Evolutionary conservation across 257 asterid species (phyloP), one percentile per base, ranked within the genome.

Genomic region (Solanum arcanum): DNA sequence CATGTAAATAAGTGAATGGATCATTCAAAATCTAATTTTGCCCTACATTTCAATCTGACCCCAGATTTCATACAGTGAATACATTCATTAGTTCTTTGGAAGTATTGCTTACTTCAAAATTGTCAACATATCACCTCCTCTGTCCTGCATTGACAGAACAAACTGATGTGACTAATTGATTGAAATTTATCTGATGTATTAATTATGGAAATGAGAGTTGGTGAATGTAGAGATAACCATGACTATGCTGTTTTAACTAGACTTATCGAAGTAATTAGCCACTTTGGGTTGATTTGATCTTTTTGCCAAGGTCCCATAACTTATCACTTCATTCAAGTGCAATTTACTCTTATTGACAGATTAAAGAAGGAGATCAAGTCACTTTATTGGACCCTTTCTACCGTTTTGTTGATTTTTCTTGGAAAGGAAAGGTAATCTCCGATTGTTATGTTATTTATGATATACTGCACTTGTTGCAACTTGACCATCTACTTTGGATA

Each of bases 301-400:
- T 52, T 86, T 29, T 16, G 64, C 31, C 39, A 62, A 85, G 64
- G 68, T 42, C 66, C 47, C 20, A 46, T 80, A 29, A 47, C 9
- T 29, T 49, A 80, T 49, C 85, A 85, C 41, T 46, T 85, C 66
- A 46, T 29, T 33, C 66, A 68, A 85, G 72, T 70, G 31, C 83
- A 73, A 83, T 86, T 46, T 83, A 56, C 76, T 81, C 44, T 86
- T 88, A 29, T 76, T 83, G 74, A 64, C 94, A 95, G 98, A 94
- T 97, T 44, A 94, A 94, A 92, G 98, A 92, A 91, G 97, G 98
- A 69, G 98, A 97, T 90, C 95, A 92, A 88, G 93, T 95, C 87
- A 91, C 92, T 72, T 88, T 95, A 73, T 86, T 95, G 93, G 98
- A 94, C 49, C 99, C 98, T 88, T 92, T 90, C 88, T 94, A 91